These are phyloP conservation scores for Dipodascopsis uninucleata DNA, from an alignment of 805 yeast genomes.

Conservation along the genomic window DNA sequence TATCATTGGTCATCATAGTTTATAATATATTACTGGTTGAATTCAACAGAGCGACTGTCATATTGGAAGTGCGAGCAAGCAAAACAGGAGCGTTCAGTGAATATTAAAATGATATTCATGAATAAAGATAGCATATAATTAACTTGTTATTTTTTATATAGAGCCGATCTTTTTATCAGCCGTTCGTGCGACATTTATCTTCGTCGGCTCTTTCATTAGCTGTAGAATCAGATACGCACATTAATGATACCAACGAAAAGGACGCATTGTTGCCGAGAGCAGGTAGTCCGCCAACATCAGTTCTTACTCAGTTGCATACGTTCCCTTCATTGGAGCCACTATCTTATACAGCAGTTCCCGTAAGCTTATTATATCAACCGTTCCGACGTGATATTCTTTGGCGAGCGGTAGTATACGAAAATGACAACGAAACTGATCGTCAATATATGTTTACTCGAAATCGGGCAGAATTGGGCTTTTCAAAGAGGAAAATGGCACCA, in stretches of 20 bases:
- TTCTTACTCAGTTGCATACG: conserved; percentile 42
- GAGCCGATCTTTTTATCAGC: too few species aligned
- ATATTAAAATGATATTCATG: too few species aligned
- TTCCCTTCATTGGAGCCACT: conserved; percentile 92
- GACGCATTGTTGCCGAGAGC: conserved; percentile 4
- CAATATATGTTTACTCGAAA: conserved; percentile 65
- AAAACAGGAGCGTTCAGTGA: too few species aligned
- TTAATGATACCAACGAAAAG: neutral
- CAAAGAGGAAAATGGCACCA: conserved; percentile 74
- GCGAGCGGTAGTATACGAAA: conserved; percentile 91
- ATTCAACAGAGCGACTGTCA: too few species aligned
- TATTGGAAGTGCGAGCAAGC: too few species aligned
- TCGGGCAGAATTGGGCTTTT: conserved; percentile 79
- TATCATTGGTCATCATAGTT: too few species aligned
- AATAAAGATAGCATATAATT: too few species aligned
- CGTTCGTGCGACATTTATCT: too few species aligned
- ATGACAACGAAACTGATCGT: conserved; percentile 49
- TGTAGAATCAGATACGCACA: too few species aligned
- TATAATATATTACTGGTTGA: too few species aligned
- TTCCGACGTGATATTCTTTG: conserved; percentile 87
- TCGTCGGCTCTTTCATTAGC: neutral
- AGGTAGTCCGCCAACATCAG: conserved; percentile 15
- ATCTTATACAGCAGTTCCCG: conserved; percentile 69
- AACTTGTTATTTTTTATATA: too few species aligned
- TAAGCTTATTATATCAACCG: conserved; percentile 65